Conservation (phyloP, 441 rosid species). For the Pelargonium fulgidum region DNA sequence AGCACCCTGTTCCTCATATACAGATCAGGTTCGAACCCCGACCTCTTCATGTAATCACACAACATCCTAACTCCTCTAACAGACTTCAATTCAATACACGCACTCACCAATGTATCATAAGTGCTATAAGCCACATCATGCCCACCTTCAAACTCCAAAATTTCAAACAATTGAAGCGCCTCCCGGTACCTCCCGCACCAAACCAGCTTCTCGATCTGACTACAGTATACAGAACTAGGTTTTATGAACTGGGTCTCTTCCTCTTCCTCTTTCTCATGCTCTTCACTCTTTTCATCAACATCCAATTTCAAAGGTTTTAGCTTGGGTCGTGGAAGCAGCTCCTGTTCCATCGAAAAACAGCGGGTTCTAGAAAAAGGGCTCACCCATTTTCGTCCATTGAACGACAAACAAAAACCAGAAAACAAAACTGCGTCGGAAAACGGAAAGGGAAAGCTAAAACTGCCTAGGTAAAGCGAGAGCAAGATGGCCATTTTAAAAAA, state of each 20-base stretch:
- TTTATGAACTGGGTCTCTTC: slow-evolving; percentile 30
- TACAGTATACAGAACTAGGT: slow-evolving; percentile 46
- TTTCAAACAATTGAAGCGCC: slow-evolving; percentile 80
- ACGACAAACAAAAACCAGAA: background rate
- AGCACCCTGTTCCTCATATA: slow-evolving; percentile 68
- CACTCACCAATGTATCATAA: slow-evolving; percentile 63
- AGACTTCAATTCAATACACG: slow-evolving; percentile 69
- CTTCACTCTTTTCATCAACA: slow-evolving; percentile 9
- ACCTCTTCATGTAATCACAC: slow-evolving; percentile 41
- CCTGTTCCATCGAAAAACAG: slow-evolving; percentile 46
- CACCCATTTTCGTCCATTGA: slow-evolving; percentile 34
- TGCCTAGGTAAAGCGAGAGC: slow-evolving; percentile 36
- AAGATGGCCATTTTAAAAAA: slow-evolving; percentile 51
- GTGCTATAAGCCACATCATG: slow-evolving; percentile 47
- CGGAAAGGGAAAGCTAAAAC: slow-evolving; percentile 26
- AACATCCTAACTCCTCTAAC: slow-evolving; percentile 63
- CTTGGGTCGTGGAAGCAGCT: slow-evolving; percentile 48
- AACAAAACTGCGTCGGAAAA: slow-evolving; percentile 26
- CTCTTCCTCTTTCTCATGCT: background rate
- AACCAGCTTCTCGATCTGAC: slow-evolving; percentile 73
- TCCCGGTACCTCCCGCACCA: slow-evolving; percentile 47
- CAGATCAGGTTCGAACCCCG: slow-evolving; percentile 50
- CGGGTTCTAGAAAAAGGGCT: slow-evolving; percentile 32
- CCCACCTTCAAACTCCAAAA: slow-evolving; percentile 53
- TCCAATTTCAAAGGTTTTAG: slow-evolving; percentile 34